Base-by-base conservation (phyloP, 2,329 filamentous ascomycete genomes). In the Alternaria triticimaculans region DNA sequence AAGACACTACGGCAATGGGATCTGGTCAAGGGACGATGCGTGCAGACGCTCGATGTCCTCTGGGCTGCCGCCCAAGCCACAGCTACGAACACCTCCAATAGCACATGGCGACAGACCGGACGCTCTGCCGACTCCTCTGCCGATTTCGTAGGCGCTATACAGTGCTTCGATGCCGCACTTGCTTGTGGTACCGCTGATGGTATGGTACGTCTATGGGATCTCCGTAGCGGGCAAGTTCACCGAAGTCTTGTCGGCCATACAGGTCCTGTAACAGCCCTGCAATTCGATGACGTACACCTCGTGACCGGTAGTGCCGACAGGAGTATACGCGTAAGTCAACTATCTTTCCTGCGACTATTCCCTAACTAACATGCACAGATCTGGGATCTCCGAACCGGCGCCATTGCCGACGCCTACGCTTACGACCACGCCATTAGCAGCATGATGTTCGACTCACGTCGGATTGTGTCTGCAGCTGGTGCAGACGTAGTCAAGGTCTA, bases 1-100 rank as follows among this genome's bases (percentile, higher is more conserved):
- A 99, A 99, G 85, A 99, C 96, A 1, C 85, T 99, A 59, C 90
- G 96, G 48, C 96, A 99, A 80, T 99, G 96, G 96, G 96, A 99
- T 83, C 86, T 99, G 54, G 92, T 95, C 74, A 97, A 94, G 79
- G 96, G 96, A n/a, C 91, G 96, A 53, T 98, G 96, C 80, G 92
- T 99, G 58, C 96, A 99, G 81, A 99, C 96, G 3, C 85, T 99
- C 53, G 96, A 99, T 80, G 95, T 99, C 7, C 92, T 99, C 79
- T 99, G 96, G 96, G 96, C 96, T 10, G 94, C 96, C 5, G 94
- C 96, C 3, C 94, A 97, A 82, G 93, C 93, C 43, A 90, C 88
- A 6, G 70, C 71, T 25, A 86, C 92, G 59, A 86, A 86, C 55
- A 85, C 87, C 3, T 86, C 85, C 55, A 78, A 76, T n/a, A 78